Evolutionary conservation across 306 rosid genomes (phyloP).

Genomic region (Quercus alba): DNA sequence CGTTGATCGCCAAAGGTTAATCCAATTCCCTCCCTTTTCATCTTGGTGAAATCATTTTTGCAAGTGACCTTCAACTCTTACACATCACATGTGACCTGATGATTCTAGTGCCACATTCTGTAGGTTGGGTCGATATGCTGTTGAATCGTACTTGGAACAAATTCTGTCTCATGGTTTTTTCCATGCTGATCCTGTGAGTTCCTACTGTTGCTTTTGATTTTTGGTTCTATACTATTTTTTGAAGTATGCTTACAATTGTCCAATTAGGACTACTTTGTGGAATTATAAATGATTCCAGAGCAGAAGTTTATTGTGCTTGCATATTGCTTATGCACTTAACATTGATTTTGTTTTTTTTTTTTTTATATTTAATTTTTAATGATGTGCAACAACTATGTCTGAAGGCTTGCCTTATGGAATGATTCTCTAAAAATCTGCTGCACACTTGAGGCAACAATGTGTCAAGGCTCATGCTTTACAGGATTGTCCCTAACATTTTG

Average conservation of each 20-base stretch:
- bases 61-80: conserved; percentile 13
- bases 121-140: conserved; percentile 94
- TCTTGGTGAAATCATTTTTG: conserved; percentile 9
- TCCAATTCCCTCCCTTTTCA: conserved; percentile 11
- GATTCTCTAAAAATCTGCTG: not conserved
- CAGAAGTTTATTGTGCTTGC: not conserved
- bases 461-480: not conserved
- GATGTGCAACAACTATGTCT: not conserved
- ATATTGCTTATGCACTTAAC: not conserved
- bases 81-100: conserved; percentile 15
- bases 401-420: not conserved
- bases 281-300: not conserved
- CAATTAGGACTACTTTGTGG: not conserved
- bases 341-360: not conserved
- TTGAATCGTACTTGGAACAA: conserved; percentile 98
- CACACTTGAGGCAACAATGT: not conserved
- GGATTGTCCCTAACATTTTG: not conserved
- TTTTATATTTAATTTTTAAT: not conserved
- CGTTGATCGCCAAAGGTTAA: conserved; percentile 84
- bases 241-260: not conserved
- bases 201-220: conserved; percentile 15
- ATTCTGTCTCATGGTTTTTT: conserved; percentile 97
- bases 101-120: conserved; percentile 20
- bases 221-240: not conserved
- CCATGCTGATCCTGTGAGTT: conserved; percentile 97